A percentile compares a stretch with the other conserved stretches of the same genome.
Conservation (phyloP, 352 stramenopile genomes). For the Globisporangium spinosum region DNA sequence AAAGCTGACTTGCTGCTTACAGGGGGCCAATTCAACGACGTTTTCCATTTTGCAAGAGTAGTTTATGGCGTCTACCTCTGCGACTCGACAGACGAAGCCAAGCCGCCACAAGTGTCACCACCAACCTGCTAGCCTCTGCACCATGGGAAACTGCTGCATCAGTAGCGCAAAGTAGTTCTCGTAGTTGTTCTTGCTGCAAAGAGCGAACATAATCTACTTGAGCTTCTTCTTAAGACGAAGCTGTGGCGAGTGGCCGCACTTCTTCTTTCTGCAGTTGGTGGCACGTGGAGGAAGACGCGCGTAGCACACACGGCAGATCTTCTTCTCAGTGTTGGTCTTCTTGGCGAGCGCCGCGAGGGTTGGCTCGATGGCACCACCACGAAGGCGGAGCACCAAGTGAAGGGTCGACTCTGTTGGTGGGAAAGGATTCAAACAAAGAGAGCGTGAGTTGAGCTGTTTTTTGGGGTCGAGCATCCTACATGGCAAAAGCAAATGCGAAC, state of each 20-base stretch:
- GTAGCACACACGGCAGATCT: constrained; percentile 99
- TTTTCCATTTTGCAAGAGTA: constrained; percentile 18
- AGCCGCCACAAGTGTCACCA: not conserved
- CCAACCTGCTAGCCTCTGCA: not conserved
- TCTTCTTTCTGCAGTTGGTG: constrained; percentile 99
- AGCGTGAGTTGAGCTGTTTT: not conserved
- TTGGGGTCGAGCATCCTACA: too few species aligned
- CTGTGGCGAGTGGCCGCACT: constrained; percentile 99
- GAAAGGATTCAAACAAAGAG: not conserved
- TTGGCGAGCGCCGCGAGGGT: constrained; percentile 97
- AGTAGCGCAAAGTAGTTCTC: constrained; percentile 5
- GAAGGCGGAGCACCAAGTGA: constrained; percentile 94
- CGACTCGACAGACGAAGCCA: not conserved
- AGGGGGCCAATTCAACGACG: constrained; percentile 16
- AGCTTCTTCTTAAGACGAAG: constrained; percentile 99
- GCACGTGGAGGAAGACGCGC: constrained; percentile 97
- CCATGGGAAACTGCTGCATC: constrained; percentile 4
- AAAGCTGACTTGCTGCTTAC: constrained; percentile 7
- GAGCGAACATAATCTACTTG: constrained; percentile 89
- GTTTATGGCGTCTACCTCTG: not conserved
- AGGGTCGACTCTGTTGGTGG: constrained; percentile 88
- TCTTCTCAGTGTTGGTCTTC: constrained; percentile 99
- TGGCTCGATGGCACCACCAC: constrained; percentile 93
- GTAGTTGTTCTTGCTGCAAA: constrained; percentile 1
- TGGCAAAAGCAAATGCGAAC: not conserved